Evolutionary conservation across 192 early-diverging fungal species (phyloP), one percentile per base, ranked within the genome.

Genomic region (Podila horticola): DNA sequence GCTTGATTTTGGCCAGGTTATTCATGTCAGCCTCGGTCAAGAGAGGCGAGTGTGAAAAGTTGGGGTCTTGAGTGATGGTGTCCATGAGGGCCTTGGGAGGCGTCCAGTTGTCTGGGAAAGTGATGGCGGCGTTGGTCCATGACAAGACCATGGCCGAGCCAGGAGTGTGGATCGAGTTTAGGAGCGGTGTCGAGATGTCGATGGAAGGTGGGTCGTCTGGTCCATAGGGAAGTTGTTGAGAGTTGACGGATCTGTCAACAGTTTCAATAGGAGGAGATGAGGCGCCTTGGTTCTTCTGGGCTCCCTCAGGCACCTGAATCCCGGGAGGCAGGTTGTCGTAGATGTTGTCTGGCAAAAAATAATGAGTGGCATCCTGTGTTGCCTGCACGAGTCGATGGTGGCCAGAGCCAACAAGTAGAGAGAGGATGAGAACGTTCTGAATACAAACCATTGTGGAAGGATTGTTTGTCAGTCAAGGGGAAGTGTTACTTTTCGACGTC

Each of bases 321-420:
- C 77, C 77, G 28, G 71, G 57, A n/a, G 77, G 77, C 19, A 81
- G 57, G 57, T 81, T 72, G 57, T 81, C 71, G 48, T 81, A 81
- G 28, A 81, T 81, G 58, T 81, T 81, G 52, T 71, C 15, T 5
- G 77, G 77, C 11, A 81, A 62, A 51, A 60, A 68, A 49, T 81
- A 81, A 41, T 81, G 62, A 0, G 66, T 62, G 9, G 71, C 29
- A 36, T 73, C 70, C 33, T 72, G 76, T 22, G 26, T 60, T 9
- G 76, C 76, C 9, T 68, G 60, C 4, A 48, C 76, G 26, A 79
- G 1, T 6, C 11, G 20, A 6, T 36, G 55, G 38, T 62, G 17
- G 2, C 55, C 55, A 9, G 52, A 69, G 6, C 66, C 51, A 15
- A 59, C 51, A 19, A 69, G 36, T 7, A 68, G 24, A 0, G 57